phyloP scores from a whole-genome alignment of 75 land plant genomes.

The Sequoiadendron giganteum region DNA sequence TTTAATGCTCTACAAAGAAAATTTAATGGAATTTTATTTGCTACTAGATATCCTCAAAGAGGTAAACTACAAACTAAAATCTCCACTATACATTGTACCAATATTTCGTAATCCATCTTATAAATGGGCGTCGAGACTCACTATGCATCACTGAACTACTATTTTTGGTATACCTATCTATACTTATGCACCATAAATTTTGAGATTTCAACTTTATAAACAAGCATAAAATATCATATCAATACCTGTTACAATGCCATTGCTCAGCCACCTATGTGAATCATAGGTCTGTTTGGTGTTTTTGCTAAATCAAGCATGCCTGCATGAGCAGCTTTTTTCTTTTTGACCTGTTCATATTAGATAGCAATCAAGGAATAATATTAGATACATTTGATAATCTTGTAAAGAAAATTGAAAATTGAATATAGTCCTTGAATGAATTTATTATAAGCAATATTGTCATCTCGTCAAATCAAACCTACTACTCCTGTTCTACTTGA shows the following conservation, averaged over 20 bases:
- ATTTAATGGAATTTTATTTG: not conserved
- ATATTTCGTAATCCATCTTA: not conserved
- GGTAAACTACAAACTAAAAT: not conserved
- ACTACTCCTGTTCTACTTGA: not conserved
- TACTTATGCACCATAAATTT: not conserved
- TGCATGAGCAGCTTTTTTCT: slow-evolving; percentile 94
- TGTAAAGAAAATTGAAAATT: not conserved
- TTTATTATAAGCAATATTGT: not conserved
- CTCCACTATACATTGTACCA: not conserved
- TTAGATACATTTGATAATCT: not conserved
- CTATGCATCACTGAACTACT: not conserved
- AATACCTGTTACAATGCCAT: not conserved
- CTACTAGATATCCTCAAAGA: not conserved
- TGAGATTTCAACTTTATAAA: not conserved
- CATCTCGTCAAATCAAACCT: not conserved
- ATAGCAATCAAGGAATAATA: not conserved
- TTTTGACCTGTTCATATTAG: slow-evolving; percentile 64
- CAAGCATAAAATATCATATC: not conserved
- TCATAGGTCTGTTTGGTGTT: slow-evolving; percentile 96
- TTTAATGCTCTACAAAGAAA: not conserved
- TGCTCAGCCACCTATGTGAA: slow-evolving; percentile 92
- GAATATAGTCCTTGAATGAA: not conserved
- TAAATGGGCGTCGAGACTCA: not conserved
- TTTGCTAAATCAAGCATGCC: slow-evolving; percentile 98
- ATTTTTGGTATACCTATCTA: not conserved